Percentiles rank a stretch among this genome's conserved stretches.
Evolutionary conservation across 352 stramenopile species (phyloP).

Genomic region (Pythium biforme): DNA sequence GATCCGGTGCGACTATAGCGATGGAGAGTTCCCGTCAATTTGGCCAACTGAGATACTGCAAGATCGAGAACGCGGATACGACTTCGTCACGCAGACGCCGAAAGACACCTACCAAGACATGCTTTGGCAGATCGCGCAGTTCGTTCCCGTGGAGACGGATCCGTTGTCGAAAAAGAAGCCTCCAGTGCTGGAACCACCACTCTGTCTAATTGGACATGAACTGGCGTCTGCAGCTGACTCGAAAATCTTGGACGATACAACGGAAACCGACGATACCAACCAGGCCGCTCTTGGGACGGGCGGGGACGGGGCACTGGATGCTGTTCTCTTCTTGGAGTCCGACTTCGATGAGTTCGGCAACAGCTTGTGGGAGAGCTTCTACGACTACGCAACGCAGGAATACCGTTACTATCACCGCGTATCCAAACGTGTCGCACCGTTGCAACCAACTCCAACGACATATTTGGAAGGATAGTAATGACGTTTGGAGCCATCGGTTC

Average conservation of each 20-base stretch:
- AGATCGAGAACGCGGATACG: slow-evolving; percentile 61
- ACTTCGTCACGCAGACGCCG: slow-evolving; percentile 56
- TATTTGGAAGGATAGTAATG: not conserved
- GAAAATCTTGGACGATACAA: not conserved
- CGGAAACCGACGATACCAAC: too few species aligned
- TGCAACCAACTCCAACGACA: not conserved
- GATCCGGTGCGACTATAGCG: slow-evolving; percentile 88
- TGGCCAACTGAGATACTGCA: slow-evolving; percentile 90
- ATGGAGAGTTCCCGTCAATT: slow-evolving; percentile 86
- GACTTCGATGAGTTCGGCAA: slow-evolving; percentile 51
- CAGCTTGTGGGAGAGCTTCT: slow-evolving; percentile 70
- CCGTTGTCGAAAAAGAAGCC: slow-evolving; percentile 25
- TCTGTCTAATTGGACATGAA: not conserved
- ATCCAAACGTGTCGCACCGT: slow-evolving; percentile 49
- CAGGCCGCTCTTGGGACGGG: not conserved
- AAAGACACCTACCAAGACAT: slow-evolving; percentile 66
- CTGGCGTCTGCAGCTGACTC: not conserved
- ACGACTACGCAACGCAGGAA: slow-evolving; percentile 50
- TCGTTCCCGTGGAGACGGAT: slow-evolving; percentile 44
- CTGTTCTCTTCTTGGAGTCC: slow-evolving; percentile 37
- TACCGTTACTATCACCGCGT: slow-evolving; percentile 70
- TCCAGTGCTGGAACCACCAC: not conserved
- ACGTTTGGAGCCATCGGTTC: not conserved
- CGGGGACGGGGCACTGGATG: not conserved
- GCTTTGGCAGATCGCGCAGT: slow-evolving; percentile 61